Base-by-base conservation (phyloP, 2,329 filamentous ascomycete genomes). In the Calonectria henricotiae region DNA sequence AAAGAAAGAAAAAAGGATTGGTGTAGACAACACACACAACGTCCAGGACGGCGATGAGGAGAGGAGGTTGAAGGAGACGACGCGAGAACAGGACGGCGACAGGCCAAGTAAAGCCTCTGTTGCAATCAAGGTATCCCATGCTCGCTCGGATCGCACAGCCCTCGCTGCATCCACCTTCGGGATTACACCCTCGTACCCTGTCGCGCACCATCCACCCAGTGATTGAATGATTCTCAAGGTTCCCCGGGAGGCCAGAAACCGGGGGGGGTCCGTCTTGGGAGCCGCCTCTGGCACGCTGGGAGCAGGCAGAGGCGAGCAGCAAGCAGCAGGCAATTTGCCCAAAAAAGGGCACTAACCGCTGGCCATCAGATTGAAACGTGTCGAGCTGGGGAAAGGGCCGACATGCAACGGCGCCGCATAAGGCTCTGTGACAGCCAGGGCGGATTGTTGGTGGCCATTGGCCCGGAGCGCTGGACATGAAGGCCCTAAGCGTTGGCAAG, bases 291-390 rank as follows among this genome's bases (percentile, higher is more conserved):
- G 35, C 32, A 25, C 47, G 17, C 12, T 30, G 30, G 47, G 23
- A 51, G 61, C 35, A 39, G 20, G 15, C 15, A 30, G 37, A 27
- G 20, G 7, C n/a, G 25, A 32, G 39, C 17, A 32, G 46, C 39
- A 4, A 35, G 27, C 27, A 58, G 17, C 12, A 43, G 67, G 60
- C 30, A 37, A 39, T 65, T 54, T 65, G 37, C 54, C 62, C 55
- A 27, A 37, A 37, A 17, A 58, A 58, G 51, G 35, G 32, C 51
- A 58, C 32, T 58, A 58, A 25, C 30, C 51, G 35, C 51, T 32
- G 51, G 9, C 54, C 27, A 62, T 69, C 44, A 62, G 46, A 41
- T 55, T 69, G 67, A 69, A 69, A 69, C 67, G 67, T 62, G 46
- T 63, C 55, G 51, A 51, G 30, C 62, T 62, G 44, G 65, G 65